phyloP scores from a whole-genome alignment of 305 asterid genomes.

The Solanum chacoense region DNA sequence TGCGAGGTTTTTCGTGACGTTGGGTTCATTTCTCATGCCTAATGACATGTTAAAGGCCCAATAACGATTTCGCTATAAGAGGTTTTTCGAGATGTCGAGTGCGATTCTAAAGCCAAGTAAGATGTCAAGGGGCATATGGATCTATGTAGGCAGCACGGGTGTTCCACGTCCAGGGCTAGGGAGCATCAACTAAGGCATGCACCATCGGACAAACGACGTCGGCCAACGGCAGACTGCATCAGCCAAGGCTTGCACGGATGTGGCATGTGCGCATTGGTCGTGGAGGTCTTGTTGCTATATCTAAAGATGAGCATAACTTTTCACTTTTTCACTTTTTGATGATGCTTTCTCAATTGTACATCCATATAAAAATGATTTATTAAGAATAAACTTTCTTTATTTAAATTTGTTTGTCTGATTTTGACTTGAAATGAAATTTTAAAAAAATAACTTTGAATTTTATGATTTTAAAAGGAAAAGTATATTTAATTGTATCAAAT shows the following conservation, averaged over 20 bases:
- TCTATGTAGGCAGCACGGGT: neutral
- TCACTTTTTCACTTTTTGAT: neutral
- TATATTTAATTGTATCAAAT: no score
- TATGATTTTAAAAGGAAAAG: neutral
- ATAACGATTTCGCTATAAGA: neutral
- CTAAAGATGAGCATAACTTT: neutral
- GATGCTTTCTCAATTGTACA: neutral
- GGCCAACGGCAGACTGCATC: no score
- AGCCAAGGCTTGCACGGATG: no score
- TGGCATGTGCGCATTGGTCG: no score
- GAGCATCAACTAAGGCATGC: no score
- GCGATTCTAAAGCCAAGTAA: neutral
- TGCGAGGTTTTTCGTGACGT: neutral
- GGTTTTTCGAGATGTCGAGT: neutral
- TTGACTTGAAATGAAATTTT: neutral
- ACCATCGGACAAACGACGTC: no score
- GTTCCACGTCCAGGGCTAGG: no score
- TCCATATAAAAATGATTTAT: neutral
- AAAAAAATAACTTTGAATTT: neutral
- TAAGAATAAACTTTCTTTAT: neutral
- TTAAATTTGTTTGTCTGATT: neutral
- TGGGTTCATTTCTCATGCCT: neutral
- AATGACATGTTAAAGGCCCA: neutral
- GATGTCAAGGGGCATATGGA: neutral
- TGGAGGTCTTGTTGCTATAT: neutral